Conservation (phyloP, 2,329 filamentous ascomycete species). For the Botryotinia calthae region DNA sequence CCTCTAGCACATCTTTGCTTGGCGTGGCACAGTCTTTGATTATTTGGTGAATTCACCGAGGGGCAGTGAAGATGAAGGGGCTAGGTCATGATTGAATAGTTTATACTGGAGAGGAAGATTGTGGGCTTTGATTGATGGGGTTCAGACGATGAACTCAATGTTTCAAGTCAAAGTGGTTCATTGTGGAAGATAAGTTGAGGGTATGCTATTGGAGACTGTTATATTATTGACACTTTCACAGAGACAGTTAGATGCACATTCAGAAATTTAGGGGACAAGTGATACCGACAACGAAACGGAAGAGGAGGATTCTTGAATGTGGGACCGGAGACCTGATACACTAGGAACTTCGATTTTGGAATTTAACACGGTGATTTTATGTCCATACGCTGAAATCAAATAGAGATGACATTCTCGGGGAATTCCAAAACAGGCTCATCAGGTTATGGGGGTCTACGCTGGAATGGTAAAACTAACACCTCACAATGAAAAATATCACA, state of each 20-base stretch:
- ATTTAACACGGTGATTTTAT: accelerated
- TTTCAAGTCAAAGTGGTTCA: background rate
- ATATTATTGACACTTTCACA: background rate
- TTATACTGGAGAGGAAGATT: background rate
- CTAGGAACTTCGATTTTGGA: too few species aligned
- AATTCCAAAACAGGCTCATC: accelerated
- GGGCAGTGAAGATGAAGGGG: too few species aligned
- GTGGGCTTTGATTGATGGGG: accelerated
- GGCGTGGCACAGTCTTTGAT: background rate
- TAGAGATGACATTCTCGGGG: accelerated
- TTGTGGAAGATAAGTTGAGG: too few species aligned
- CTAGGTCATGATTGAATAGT: too few species aligned
- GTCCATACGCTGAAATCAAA: accelerated
- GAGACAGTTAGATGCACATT: background rate
- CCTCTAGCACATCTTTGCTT: background rate
- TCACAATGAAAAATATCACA: background rate
- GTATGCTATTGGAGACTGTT: too few species aligned
- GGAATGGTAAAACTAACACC: background rate
- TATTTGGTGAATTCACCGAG: background rate
- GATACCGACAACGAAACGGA: background rate
- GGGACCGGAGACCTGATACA: background rate
- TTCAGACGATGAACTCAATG: background rate
- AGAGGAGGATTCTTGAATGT: background rate
- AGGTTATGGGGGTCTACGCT: background rate
- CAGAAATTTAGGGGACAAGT: background rate